Conservation (phyloP, 2,329 filamentous ascomycete species). For the Sarocladium strictum region DNA sequence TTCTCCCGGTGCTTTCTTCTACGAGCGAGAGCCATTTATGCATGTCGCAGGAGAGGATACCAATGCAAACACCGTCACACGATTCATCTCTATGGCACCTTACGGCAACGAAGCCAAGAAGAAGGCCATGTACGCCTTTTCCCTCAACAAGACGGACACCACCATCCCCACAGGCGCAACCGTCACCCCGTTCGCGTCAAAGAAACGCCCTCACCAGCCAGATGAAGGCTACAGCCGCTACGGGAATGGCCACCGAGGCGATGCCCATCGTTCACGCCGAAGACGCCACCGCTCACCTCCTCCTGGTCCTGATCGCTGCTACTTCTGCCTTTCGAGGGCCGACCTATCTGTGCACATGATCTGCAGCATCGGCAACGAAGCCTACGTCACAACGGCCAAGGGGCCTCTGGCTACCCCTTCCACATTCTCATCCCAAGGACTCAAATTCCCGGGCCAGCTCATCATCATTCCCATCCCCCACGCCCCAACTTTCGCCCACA, state of each 20-base stretch:
- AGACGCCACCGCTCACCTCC: slow-evolving; percentile 48
- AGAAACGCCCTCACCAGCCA: slow-evolving; percentile 47
- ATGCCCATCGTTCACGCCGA: slow-evolving; percentile 35
- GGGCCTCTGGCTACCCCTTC: slow-evolving; percentile 70
- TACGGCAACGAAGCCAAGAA: slow-evolving; percentile 71
- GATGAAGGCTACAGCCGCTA: slow-evolving; percentile 51
- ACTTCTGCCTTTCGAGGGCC: slow-evolving; percentile 90
- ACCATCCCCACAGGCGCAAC: slow-evolving; percentile 67
- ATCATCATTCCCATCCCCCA: slow-evolving; percentile 88
- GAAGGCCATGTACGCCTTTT: slow-evolving; percentile 76
- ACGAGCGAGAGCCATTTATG: slow-evolving; percentile 89
- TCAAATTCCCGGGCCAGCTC: slow-evolving; percentile 77
- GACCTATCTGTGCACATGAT: slow-evolving; percentile 82
- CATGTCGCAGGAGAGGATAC: slow-evolving; percentile 46
- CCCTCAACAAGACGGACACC: slow-evolving; percentile 59
- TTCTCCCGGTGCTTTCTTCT: slow-evolving; percentile 62
- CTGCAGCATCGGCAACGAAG: slow-evolving; percentile 78
- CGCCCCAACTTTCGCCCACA: slow-evolving; percentile 66
- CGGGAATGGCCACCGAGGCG: slow-evolving; percentile 37
- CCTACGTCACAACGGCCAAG: slow-evolving; percentile 87
- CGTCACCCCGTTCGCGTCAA: slow-evolving; percentile 61
- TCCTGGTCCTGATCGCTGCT: slow-evolving; percentile 74
- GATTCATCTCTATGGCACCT: slow-evolving; percentile 84
- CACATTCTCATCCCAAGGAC: slow-evolving; percentile 58
- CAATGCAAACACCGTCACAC: slow-evolving; percentile 59